Conservation (phyloP, 352 stramenopile genomes). For the Pythium phragmiticola region DNA sequence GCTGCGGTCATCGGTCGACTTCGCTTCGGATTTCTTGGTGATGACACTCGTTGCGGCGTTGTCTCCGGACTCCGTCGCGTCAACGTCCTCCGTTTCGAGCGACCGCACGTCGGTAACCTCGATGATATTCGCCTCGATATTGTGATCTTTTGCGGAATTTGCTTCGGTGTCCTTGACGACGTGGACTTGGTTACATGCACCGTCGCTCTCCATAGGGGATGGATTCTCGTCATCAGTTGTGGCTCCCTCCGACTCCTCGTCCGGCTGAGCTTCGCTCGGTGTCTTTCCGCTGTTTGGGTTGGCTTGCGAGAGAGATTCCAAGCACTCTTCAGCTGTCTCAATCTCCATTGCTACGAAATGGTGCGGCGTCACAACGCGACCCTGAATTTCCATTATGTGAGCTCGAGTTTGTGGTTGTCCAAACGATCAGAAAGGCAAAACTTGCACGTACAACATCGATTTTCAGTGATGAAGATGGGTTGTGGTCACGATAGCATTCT, state of each 20-base stretch:
- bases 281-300: background rate
- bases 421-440: background rate
- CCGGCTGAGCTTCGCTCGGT: constrained; percentile 1
- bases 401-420: background rate
- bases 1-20: background rate
- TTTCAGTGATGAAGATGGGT: constrained; percentile 28
- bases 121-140: background rate
- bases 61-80: background rate
- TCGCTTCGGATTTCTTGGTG: background rate
- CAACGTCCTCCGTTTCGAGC: background rate
- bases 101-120: background rate
- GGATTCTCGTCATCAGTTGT: background rate
- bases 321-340: constrained; percentile 30
- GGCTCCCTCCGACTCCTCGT: constrained; percentile 15
- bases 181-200: background rate
- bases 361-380: constrained; percentile 33
- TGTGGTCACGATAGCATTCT: constrained; percentile 18
- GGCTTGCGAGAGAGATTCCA: constrained; percentile 21
- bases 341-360: constrained; percentile 38
- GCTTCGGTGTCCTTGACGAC: background rate
- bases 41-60: background rate
- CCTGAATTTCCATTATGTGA: constrained; percentile 16
- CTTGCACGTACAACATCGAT: constrained; percentile 29
- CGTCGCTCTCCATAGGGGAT: background rate
- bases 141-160: background rate